These are phyloP conservation scores for Aspergillus cristatus DNA, from an alignment of 495 filamentous ascomycete species.

Conservation along the genomic window DNA sequence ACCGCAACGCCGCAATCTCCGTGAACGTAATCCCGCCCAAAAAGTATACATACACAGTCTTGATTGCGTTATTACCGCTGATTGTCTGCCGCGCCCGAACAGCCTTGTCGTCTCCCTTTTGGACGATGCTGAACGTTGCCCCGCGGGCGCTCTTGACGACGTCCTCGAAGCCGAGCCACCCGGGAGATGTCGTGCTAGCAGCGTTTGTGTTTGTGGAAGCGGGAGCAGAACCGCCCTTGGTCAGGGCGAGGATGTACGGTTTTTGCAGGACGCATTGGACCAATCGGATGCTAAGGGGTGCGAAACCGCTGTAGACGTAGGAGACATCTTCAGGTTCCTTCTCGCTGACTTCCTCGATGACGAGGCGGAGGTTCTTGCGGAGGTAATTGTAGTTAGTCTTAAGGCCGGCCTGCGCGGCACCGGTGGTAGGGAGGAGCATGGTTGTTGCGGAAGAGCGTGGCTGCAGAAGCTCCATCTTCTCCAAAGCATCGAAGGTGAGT, in stretches of 20 bases:
- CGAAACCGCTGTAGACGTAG: constrained; percentile 96
- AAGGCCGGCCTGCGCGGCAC: constrained; percentile 43
- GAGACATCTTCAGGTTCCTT: constrained; percentile 93
- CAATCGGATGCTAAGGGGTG: constrained; percentile 83
- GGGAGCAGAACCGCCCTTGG: constrained; percentile 43
- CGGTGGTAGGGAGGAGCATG: constrained; percentile 56
- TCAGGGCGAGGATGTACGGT: constrained; percentile 62
- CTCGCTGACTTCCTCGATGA: constrained; percentile 95
- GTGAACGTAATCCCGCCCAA: constrained; percentile 90
- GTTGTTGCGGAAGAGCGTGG: constrained; percentile 59
- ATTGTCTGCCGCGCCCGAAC: constrained; percentile 80
- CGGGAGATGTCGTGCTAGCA: constrained; percentile 55
- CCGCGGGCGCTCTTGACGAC: constrained; percentile 76
- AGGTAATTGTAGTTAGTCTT: constrained; percentile 90
- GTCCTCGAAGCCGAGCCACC: constrained; percentile 88
- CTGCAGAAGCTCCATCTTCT: constrained; percentile 79
- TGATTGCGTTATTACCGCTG: constrained; percentile 54
- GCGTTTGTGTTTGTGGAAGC: constrained; percentile 38
- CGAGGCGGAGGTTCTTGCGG: constrained; percentile 74
- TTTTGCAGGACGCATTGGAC: constrained; percentile 96
- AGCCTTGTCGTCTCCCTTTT: constrained; percentile 90
- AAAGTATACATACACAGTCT: constrained; percentile 88
- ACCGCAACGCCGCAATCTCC: constrained; percentile 89
- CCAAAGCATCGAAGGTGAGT: constrained; percentile 78
- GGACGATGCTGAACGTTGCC: constrained; percentile 80